Conservation (phyloP, 2,329 filamentous ascomycete genomes). For the Cladosporium sp. region DNA sequence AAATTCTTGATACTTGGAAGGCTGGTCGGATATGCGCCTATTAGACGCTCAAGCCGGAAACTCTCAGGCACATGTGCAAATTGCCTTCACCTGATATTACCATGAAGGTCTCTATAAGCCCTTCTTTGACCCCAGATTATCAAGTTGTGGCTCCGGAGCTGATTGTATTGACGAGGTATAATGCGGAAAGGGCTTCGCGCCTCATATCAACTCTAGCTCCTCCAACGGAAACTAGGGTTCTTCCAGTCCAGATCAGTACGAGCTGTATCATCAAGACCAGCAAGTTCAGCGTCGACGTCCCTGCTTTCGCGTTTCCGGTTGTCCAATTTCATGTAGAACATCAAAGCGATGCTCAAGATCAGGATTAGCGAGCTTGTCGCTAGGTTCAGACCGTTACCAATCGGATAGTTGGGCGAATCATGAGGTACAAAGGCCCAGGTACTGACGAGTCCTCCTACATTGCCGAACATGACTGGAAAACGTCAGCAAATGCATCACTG, state of each 20-base stretch:
- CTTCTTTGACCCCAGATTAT: too few relatives aligned
- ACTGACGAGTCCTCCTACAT: slow-evolving; percentile 53
- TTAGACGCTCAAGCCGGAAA: too few relatives aligned
- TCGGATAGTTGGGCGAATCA: slow-evolving; percentile 63
- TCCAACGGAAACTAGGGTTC: slow-evolving; percentile 59
- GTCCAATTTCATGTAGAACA: slow-evolving; percentile 59
- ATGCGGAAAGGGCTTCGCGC: too few relatives aligned
- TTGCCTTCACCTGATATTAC: too few relatives aligned
- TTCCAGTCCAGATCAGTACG: slow-evolving; percentile 62
- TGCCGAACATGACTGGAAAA: slow-evolving; percentile 41
- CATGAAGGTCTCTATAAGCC: too few relatives aligned
- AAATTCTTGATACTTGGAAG: too few relatives aligned
- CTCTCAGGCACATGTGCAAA: too few relatives aligned
- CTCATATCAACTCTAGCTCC: not conserved
- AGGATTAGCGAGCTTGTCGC: slow-evolving; percentile 57
- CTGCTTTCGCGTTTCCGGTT: slow-evolving; percentile 56
- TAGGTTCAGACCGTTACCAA: slow-evolving; percentile 68
- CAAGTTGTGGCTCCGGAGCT: too few relatives aligned
- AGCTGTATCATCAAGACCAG: slow-evolving; percentile 49
- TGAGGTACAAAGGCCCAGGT: slow-evolving; percentile 44
- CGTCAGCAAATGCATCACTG: too few relatives aligned
- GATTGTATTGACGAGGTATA: too few relatives aligned
- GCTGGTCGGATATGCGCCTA: too few relatives aligned
- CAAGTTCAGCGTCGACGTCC: slow-evolving; percentile 54
- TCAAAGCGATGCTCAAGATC: slow-evolving; percentile 45